Conservation (phyloP, 108 stramenopile species). For the Conticribra guillardii region DNA sequence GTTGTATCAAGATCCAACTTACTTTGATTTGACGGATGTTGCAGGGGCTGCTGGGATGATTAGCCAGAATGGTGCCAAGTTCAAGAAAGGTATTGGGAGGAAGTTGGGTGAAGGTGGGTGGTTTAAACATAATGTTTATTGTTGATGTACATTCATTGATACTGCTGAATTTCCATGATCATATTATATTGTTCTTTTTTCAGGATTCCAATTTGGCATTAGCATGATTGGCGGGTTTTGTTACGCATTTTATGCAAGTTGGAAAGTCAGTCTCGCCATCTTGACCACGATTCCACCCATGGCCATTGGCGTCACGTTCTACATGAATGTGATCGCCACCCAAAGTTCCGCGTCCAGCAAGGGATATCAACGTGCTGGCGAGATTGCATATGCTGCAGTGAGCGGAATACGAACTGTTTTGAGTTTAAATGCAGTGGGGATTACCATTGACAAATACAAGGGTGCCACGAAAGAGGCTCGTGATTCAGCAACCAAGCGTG, state of each 20-base stretch:
- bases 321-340: slow-evolving; percentile 38
- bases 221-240: slow-evolving; percentile 46
- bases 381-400: slow-evolving; percentile 58
- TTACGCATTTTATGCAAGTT: slow-evolving; percentile 47
- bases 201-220: neutral
- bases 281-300: slow-evolving; percentile 56
- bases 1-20: neutral
- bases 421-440: slow-evolving; percentile 53
- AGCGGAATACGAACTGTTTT: slow-evolving; percentile 64
- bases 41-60: neutral
- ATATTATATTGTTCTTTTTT: neutral
- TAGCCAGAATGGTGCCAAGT: neutral
- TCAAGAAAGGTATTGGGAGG: slow-evolving; percentile 37
- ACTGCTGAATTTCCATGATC: neutral
- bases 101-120: slow-evolving; percentile 58
- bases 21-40: slow-evolving; percentile 1
- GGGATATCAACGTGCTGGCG: slow-evolving; percentile 56
- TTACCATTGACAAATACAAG: slow-evolving; percentile 43
- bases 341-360: slow-evolving; percentile 43
- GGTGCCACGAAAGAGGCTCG: slow-evolving; percentile 53
- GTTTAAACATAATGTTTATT: neutral
- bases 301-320: slow-evolving; percentile 23
- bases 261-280: slow-evolving; percentile 45
- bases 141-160: neutral
- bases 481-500: slow-evolving; percentile 30